Conservation (phyloP, 2,329 filamentous ascomycete species). For the Curvularia spicifera region DNA sequence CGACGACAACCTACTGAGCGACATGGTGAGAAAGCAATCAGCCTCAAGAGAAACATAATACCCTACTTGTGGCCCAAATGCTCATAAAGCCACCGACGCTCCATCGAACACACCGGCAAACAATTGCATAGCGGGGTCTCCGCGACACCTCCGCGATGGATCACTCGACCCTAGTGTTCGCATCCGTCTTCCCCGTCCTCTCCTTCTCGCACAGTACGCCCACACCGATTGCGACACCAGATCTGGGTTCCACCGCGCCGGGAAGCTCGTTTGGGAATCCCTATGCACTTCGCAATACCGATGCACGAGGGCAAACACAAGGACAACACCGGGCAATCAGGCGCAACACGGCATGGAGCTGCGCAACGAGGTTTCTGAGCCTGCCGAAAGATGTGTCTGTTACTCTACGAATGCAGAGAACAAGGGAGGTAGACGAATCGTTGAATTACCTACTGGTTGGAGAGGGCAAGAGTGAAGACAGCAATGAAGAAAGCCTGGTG, state of each 20-base stretch:
- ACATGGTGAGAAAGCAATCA: background rate
- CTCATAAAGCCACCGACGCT: constrained; percentile 5
- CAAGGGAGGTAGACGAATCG: constrained; percentile 46
- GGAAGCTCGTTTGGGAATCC: constrained; percentile 51
- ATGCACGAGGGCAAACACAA: constrained; percentile 43
- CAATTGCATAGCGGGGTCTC: constrained; percentile 27
- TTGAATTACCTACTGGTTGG: constrained; percentile 45
- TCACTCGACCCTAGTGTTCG: constrained; percentile 48
- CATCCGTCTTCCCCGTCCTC: constrained; percentile 54
- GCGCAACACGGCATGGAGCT: constrained; percentile 54
- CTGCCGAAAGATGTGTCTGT: constrained; percentile 39
- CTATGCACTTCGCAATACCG: constrained; percentile 32
- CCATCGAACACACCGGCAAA: constrained; percentile 7
- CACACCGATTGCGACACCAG: constrained; percentile 54
- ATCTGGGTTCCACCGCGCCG: constrained; percentile 50
- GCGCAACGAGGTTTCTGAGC: constrained; percentile 53
- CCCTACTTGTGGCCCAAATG: background rate
- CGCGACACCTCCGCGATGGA: constrained; percentile 40
- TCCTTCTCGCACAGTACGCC: constrained; percentile 52
- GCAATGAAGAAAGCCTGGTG: constrained; percentile 40
- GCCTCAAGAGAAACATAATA: background rate
- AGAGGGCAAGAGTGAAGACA: constrained; percentile 41
- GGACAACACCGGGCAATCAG: constrained; percentile 44
- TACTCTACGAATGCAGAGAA: constrained; percentile 26
- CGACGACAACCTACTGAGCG: constrained; percentile 1